Conservation (phyloP, 1,284 basidiomycete species). For the Earliella scabrosa region DNA sequence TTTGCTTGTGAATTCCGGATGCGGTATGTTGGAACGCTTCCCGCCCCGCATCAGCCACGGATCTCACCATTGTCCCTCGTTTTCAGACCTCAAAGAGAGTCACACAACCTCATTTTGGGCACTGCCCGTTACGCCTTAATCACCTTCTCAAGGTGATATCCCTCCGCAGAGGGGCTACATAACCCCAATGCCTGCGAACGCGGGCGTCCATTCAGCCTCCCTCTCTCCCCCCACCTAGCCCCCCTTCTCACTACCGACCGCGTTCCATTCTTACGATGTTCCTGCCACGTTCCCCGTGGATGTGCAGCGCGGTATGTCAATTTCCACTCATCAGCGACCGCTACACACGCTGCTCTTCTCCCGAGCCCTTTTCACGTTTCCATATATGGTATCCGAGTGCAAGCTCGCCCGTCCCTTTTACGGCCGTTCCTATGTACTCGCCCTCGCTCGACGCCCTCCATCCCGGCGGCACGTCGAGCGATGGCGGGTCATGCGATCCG, state of each 20-base stretch:
- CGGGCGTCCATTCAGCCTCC: slow-evolving; percentile 11
- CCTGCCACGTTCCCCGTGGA: slow-evolving; percentile 22
- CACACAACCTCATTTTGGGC: slow-evolving; percentile 22
- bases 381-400: slow-evolving; percentile 34
- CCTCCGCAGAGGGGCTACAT: slow-evolving; percentile 17
- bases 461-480: slow-evolving; percentile 26
- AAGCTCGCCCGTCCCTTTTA: slow-evolving; percentile 26
- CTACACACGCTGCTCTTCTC: slow-evolving; percentile 23
- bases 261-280: slow-evolving; percentile 24
- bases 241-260: slow-evolving; percentile 14
- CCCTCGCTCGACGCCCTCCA: slow-evolving; percentile 29
- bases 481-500: slow-evolving; percentile 32
- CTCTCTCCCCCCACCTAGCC: slow-evolving; percentile 10
- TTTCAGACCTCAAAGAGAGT: slow-evolving; percentile 22
- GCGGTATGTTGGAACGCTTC: slow-evolving; percentile 22
- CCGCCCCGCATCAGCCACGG: slow-evolving; percentile 17
- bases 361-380: slow-evolving; percentile 35
- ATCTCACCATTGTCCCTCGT: slow-evolving; percentile 28
- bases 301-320: slow-evolving; percentile 22
- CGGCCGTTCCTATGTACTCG: slow-evolving; percentile 39
- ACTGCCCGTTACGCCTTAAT: slow-evolving; percentile 13
- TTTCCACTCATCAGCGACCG: slow-evolving; percentile 18
- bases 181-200: slow-evolving; percentile 18
- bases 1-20: slow-evolving; percentile 19
- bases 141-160: slow-evolving; percentile 17